Conservation (phyloP, 2,329 filamentous ascomycete species). For the Monosporascus cannonballus region DNA sequence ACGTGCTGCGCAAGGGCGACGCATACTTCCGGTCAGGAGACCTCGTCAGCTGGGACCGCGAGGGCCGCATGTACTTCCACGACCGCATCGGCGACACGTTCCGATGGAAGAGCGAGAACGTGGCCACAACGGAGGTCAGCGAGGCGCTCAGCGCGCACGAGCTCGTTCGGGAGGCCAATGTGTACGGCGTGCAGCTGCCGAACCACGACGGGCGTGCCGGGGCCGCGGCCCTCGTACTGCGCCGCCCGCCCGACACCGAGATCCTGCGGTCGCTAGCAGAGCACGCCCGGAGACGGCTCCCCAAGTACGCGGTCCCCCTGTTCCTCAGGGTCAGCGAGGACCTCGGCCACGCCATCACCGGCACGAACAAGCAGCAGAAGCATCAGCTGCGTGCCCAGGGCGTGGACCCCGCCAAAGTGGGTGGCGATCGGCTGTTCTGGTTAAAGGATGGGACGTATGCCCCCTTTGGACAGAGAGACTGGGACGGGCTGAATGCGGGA, state of each 20-base stretch:
- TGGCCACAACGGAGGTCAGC: slow-evolving; percentile 77
- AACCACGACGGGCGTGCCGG: slow-evolving; percentile 80
- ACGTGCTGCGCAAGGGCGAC: slow-evolving; percentile 70
- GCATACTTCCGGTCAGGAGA: slow-evolving; percentile 84
- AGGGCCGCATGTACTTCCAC: slow-evolving; percentile 72
- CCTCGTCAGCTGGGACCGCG: slow-evolving; percentile 61
- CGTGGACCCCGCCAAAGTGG: slow-evolving; percentile 57
- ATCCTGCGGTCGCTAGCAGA: slow-evolving; percentile 53
- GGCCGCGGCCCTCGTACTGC: slow-evolving; percentile 64
- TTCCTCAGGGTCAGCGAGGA: slow-evolving; percentile 65
- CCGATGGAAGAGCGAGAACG: slow-evolving; percentile 79
- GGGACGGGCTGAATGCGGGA: slow-evolving; percentile 61
- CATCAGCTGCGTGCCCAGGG: slow-evolving; percentile 64
- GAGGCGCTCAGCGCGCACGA: slow-evolving; percentile 64
- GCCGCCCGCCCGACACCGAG: slow-evolving; percentile 34
- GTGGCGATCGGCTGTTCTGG: slow-evolving; percentile 54
- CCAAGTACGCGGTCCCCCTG: slow-evolving; percentile 69
- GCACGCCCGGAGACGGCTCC: slow-evolving; percentile 53
- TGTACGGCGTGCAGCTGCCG: slow-evolving; percentile 76
- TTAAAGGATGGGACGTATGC: slow-evolving; percentile 60
- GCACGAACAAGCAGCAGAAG: slow-evolving; percentile 89
- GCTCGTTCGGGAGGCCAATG: slow-evolving; percentile 69
- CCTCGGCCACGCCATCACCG: slow-evolving; percentile 59
- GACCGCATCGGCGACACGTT: slow-evolving; percentile 77
- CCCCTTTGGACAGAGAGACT: slow-evolving; percentile 60